phyloP scores from a whole-genome alignment of 257 asterid genomes.

The Nicotiana knightiana region DNA sequence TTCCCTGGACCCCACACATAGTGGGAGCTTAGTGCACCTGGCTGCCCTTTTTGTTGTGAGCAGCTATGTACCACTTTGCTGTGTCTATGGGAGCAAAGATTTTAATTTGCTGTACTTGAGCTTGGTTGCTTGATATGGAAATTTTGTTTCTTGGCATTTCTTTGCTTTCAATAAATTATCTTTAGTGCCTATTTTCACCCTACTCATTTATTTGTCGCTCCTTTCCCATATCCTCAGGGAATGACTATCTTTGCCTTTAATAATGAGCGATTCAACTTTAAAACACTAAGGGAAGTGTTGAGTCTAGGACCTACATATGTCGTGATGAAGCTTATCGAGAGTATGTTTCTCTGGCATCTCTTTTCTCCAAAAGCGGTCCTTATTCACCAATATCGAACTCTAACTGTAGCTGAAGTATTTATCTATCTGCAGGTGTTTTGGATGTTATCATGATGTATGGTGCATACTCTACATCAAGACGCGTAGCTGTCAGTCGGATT shows the following conservation, averaged over 20 bases:
- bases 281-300: slow-evolving; percentile 69
- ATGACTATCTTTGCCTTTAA: slow-evolving; percentile 76
- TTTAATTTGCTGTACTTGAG: neutral
- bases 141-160: slow-evolving; percentile 1
- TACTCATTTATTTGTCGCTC: slow-evolving; percentile 5
- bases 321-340: slow-evolving; percentile 82
- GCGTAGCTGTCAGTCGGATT: slow-evolving; percentile 73
- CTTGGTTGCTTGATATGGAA: neutral
- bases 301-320: slow-evolving; percentile 95
- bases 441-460: slow-evolving; percentile 96
- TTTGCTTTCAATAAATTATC: slow-evolving; percentile 12
- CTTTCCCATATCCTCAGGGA: slow-evolving; percentile 44
- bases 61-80: neutral
- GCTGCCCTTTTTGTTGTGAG: neutral
- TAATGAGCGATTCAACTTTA: slow-evolving; percentile 37
- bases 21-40: no score
- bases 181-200: neutral
- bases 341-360: slow-evolving; percentile 32
- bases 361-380: neutral
- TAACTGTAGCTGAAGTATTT: slow-evolving; percentile 7
- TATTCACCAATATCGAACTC: neutral
- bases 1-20: no score
- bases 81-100: neutral
- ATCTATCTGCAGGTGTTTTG: slow-evolving; percentile 51
- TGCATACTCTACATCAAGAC: slow-evolving; percentile 83